Evolutionary conservation across 1,284 basidiomycete genomes (phyloP), one percentile per base, ranked within the genome.

Genomic region (Ganoderma multipileum): DNA sequence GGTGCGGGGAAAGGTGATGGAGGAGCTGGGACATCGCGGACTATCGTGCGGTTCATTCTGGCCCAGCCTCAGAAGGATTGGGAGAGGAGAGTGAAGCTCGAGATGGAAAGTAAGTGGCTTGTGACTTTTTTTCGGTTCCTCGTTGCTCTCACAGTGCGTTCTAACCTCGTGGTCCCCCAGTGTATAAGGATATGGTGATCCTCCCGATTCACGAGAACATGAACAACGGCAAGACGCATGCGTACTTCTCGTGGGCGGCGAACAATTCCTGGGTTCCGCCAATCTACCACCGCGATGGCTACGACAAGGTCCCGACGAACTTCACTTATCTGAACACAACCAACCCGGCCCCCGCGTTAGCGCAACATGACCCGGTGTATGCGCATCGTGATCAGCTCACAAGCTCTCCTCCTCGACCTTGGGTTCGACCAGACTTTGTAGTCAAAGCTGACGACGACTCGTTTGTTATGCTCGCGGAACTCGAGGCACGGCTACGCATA

Each of bases 391-490:
- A 92, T 74, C 80, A 84, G 61, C 54, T 60, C 9, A 78, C 75
- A 26, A 79, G 82, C 1, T 81, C 79, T 75, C 75, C 69, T 11
- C 82, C 85, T 2, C 80, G 77, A 52, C 82, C 86, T 11, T 95
- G 93, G 93, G 90, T 92, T 12, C 85, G 90, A 50, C 95, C 95
- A 11, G 94, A 97, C 77, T 98, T 91, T 76, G 89, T 98, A 47
- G 89, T 93, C 74, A 98, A 98, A 82, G 94, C 93, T 1, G 96
- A 98, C 79, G 96, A 98, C 76, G 96, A 98, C 79, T 89, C 95
- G 14, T 97, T 98, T 77, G 89, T 98, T 67, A 96, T 97, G 88
- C 87, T 98, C 30, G 94, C 94, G 8, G 96, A 98, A 81, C 84
- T 98, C 18, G 96, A 98, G 80, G 87, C 94, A 18, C 87, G 95